Evolutionary conservation across 768 basidiomycete species (phyloP).

Genomic region (Cystobasidium tubakii): DNA sequence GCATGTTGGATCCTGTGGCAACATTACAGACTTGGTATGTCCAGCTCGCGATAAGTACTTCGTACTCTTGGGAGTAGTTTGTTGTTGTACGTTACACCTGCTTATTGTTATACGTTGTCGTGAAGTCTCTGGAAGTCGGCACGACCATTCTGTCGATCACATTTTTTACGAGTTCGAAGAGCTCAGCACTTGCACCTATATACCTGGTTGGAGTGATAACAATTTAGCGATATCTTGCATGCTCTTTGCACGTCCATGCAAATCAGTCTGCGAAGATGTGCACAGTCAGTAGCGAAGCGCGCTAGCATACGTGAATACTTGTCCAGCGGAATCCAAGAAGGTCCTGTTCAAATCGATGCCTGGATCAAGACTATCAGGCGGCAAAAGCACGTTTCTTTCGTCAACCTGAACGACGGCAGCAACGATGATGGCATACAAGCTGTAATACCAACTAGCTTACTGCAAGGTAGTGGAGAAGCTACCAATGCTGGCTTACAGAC

Average conservation of each 20-base stretch:
- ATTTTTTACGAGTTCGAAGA: not conserved
- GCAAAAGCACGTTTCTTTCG: constrained; percentile 45
- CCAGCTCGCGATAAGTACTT: not conserved
- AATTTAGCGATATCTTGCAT: no score
- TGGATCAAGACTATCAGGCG: constrained; percentile 42
- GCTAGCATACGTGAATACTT: not conserved
- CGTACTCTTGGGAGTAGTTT: not conserved
- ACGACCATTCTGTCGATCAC: not conserved
- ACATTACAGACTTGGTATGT: not conserved
- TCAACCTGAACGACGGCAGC: constrained; percentile 43
- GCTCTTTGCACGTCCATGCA: not conserved
- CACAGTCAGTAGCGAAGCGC: not conserved
- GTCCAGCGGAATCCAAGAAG: not conserved
- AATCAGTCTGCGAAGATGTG: constrained; percentile 1
- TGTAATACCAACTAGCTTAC: constrained; percentile 40
- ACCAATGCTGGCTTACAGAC: constrained; percentile 12
- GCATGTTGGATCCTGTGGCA: not conserved
- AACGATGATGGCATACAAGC: constrained; percentile 40
- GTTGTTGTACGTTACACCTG: not conserved
- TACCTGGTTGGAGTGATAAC: no score
- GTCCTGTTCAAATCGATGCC: constrained; percentile 35
- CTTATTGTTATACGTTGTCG: no score
- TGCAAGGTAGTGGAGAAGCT: not conserved
- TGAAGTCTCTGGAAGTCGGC: not conserved
- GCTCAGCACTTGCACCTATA: no score